Base-by-base conservation (phyloP, 75 land plant species). In the Isoetes taiwanensis region DNA sequence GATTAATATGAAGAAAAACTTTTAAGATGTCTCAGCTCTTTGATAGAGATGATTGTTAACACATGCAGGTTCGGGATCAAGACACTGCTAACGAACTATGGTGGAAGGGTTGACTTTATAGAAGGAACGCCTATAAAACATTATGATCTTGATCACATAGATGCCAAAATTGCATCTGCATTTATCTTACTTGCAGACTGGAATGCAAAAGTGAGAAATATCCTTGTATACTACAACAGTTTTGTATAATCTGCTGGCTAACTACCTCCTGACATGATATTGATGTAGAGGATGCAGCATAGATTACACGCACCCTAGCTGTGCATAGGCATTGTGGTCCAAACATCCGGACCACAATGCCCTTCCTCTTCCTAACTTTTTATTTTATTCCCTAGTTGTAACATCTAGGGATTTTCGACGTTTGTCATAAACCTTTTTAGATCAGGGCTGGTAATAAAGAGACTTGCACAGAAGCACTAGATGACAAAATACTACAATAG, bases 21-120 rank as follows among this genome's bases (percentile, higher is more conserved):
- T n/a, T n/a, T n/a, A n/a, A n/a, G n/a, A n/a, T n/a, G n/a, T n/a
- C n/a, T n/a, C n/a, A n/a, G n/a, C n/a, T n/a, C n/a, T n/a, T n/a
- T n/a, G n/a, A n/a, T n/a, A n/a, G n/a, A n/a, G n/a, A n/a, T n/a
- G n/a, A n/a, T n/a, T n/a, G n/a, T n/a, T n/a, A n/a, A n/a, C n/a
- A n/a, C n/a, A n/a, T n/a, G n/a, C 63, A 74, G 76, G 57, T 74
- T 68, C 54, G 77, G 64, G 34, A 55, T 74, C 52, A 74, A 74
- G 62, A 59, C 58, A n/a, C 66, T 74, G 32, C 28, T 74, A 30
- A 65, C 61, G 42, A 30, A 69, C 28, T 74, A 74, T 58, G 53
- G 61, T 64, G 73, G 63, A 25, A 55, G 58, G 21, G 73, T 69
- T 37, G 73, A 74, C 54, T 74, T 74, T 42, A 74, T 74, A 39